Base-by-base conservation (phyloP, 176 grass and related monocot genomes). In the Juncus effusus region DNA sequence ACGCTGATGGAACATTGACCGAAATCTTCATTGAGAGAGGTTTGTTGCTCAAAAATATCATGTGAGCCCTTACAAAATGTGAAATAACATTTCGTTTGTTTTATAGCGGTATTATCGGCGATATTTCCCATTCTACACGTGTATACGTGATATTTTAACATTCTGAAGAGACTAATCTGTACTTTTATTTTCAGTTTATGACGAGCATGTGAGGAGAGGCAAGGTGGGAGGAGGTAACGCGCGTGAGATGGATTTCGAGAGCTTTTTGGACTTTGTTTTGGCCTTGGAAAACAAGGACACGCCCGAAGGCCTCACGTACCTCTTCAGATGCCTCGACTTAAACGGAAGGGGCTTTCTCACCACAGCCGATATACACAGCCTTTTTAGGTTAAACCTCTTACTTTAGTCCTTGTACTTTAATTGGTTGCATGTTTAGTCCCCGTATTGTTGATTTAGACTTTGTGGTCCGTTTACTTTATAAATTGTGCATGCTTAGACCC, bases 11-110 rank as follows among this genome's bases (percentile, higher is more conserved):
- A 16, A 99, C 94, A 53, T 76, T 99, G 62, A 99, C 94, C 42
- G 88, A 87, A 51, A 99, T 99, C 56, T 93, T 99, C 78, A 84
- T 99, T 13, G 94, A 99, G 85, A 93, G 88, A 93, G 94, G 94
- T 93, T 53, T 40, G 65, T 71, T 41, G 36, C 3, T 19, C 40
- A 67, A 36, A 7, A 58, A 51, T 3, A 37, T 64, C 6, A 42
- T 51, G 44, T 69, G 35, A 54, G n/a, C n/a, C n/a, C n/a, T n/a
- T n/a, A n/a, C n/a, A n/a, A n/a, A 66, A 66, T 28, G 35, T 44
- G 13, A 64, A 14, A 42, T 51, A 36, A 41, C 16, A 44, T 59
- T 10, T 58, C 68, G 8, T 0, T 10, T 15, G 36, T 72, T 50
- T 3, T n/a, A 42, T 72, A 4, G 28, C 28, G 54, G 10, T 10